Conservation (phyloP, 805 yeast genomes). For the Candida ulmi region DNA sequence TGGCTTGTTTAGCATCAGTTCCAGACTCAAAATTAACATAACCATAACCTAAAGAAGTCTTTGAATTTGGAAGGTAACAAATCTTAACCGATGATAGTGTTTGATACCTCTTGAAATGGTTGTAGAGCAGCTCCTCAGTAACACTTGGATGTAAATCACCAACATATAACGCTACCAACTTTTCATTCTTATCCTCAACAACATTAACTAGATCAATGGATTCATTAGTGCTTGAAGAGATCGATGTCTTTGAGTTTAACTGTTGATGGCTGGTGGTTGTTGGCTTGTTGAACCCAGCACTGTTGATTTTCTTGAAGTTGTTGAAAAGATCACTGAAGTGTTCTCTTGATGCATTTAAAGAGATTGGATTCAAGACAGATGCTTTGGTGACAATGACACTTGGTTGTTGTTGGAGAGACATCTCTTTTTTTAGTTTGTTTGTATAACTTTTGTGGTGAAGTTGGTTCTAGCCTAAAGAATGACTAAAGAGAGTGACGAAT, state of each 20-base stretch:
- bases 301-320: slow-evolving; percentile 21
- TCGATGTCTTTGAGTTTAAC: not conserved
- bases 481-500: no score
- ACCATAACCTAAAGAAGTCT: slow-evolving; percentile 64
- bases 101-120: slow-evolving; percentile 36
- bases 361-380: slow-evolving; percentile 16
- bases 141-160: slow-evolving; percentile 54
- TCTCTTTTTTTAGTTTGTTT: no score
- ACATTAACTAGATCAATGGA: slow-evolving; percentile 15
- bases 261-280: no score
- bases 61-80: slow-evolving; percentile 48
- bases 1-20: slow-evolving; percentile 49
- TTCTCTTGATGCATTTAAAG: slow-evolving; percentile 20
- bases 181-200: slow-evolving; percentile 6
- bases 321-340: slow-evolving; percentile 22
- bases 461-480: no score
- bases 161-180: slow-evolving; percentile 36
- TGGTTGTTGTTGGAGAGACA: not conserved
- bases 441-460: no score
- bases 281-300: slow-evolving; percentile 3
- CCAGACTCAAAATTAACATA: slow-evolving; percentile 55
- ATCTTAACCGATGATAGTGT: slow-evolving; percentile 55
- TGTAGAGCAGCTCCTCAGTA: slow-evolving; percentile 41
- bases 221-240: slow-evolving; percentile 4
- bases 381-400: not conserved